Percentiles rank a stretch among this genome's conserved stretches.
Conservation (phyloP, 1,284 basidiomycete species). For the Fomitopsis palustris region DNA sequence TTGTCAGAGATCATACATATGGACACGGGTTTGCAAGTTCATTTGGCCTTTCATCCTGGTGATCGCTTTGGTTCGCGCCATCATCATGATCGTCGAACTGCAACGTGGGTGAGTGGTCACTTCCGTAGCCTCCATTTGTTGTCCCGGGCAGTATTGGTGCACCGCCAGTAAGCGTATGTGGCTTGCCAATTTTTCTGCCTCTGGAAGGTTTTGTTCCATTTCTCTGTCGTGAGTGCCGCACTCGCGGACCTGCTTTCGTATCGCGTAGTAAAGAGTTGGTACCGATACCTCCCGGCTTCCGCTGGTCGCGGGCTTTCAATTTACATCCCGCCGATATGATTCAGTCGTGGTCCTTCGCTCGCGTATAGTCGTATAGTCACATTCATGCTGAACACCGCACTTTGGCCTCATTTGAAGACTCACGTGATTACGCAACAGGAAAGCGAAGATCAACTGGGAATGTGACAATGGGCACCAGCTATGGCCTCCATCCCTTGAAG, state of each 20-base stretch:
- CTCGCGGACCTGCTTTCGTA: neutral
- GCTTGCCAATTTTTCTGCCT: neutral
- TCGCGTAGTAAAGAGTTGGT: neutral
- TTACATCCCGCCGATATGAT: neutral
- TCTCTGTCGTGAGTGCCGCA: neutral
- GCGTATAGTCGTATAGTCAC: slow-evolving; percentile 10
- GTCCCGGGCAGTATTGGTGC: neutral
- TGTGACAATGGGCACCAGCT: slow-evolving; percentile 71
- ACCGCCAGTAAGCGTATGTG: neutral
- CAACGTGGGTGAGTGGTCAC: slow-evolving; percentile 53
- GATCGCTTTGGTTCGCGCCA: slow-evolving; percentile 61
- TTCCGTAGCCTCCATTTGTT: slow-evolving; percentile 2
- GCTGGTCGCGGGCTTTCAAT: too few relatives aligned
- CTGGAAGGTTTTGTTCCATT: too few relatives aligned
- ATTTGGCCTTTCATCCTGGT: slow-evolving; percentile 74
- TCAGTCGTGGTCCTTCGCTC: slow-evolving; percentile 1
- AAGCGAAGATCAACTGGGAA: slow-evolving; percentile 73
- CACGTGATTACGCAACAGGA: slow-evolving; percentile 33
- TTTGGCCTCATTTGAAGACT: slow-evolving; percentile 15
- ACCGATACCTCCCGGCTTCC: too few relatives aligned
- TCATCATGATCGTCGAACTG: slow-evolving; percentile 73
- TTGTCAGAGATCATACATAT: slow-evolving; percentile 66
- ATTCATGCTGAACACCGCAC: slow-evolving; percentile 3
- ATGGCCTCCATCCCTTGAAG: slow-evolving; percentile 51
- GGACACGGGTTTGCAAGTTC: slow-evolving; percentile 65